Evolutionary conservation across 1,284 basidiomycete species (phyloP), one percentile per base, ranked within the genome.

Genomic region (Bjerkandera adusta): DNA sequence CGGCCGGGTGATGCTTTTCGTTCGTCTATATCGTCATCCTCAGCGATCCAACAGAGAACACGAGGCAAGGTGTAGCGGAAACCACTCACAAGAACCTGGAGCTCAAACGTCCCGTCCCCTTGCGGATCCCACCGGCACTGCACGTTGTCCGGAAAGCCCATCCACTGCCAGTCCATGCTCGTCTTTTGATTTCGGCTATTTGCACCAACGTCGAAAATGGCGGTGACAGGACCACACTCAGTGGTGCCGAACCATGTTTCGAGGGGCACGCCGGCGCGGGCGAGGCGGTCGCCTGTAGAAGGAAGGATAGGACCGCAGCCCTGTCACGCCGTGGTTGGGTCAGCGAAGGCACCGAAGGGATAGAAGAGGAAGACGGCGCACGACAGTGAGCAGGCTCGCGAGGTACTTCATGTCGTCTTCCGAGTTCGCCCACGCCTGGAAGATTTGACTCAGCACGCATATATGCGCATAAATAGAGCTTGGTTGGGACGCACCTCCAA

Each of bases 101-200:
- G 45, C 35, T 69, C 67, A 30, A 56, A 68, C 2, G 60, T 53
- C 6, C 48, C 60, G 15, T 66, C 57, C 1, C 55, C 66, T 36
- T 65, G 55, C 1, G 59, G 47, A 11, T 4, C 45, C 62, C 63
- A 69, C 15, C 61, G 51, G 1, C 54, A 6, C 1, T 55, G 49
- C 4, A 55, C 30, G 1, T 43, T 33, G 1, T 61, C 51, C 3
- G 47, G 6, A 32, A 69, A 57, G 20, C 43, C 45, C 43, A 65
- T 45, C 60, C 60, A 68, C 22, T 51, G 42, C 68, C 68, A 70
- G 16, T 62, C 58, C 1, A 25, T 37, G 1, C 34, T 39, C 7
- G 45, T 38, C 37, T 53, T 58, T n/a, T n/a, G n/a, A n/a, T n/a
- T n/a, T n/a, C n/a, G n/a, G n/a, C n/a, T n/a, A n/a, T n/a, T n/a